phyloP scores from a whole-genome alignment of 176 grass and related monocot species.

The Dendrocalamus sinicus region DNA sequence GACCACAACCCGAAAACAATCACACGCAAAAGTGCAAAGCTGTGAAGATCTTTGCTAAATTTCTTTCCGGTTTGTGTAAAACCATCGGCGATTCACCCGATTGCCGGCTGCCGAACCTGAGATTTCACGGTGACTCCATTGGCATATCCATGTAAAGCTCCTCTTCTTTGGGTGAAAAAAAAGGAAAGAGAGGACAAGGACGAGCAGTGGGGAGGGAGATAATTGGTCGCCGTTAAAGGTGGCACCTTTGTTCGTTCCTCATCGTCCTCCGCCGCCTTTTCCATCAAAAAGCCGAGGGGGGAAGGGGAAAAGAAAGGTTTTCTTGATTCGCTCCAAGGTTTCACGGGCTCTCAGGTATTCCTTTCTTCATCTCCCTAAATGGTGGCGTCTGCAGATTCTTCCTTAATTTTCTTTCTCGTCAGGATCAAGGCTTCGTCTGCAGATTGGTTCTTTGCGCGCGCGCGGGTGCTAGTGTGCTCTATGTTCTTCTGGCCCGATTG shows the following conservation, averaged over 20 bases:
- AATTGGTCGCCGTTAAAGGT: background rate
- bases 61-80: background rate
- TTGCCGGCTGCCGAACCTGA: background rate
- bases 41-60: no score
- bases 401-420: no score
- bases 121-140: background rate
- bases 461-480: background rate
- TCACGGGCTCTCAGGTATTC: background rate
- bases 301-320: background rate
- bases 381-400: background rate
- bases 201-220: background rate
- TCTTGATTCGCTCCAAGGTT: background rate
- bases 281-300: background rate
- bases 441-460: background rate
- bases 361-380: background rate
- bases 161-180: background rate
- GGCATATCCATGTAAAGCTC: background rate
- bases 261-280: conserved; percentile 3
- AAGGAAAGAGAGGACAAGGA: background rate
- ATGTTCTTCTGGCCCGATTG: background rate
- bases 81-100: background rate
- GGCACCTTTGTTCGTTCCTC: background rate
- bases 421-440: background rate
- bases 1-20: no score
- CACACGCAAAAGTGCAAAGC: no score